Evolutionary conservation across 73 alveolate species (phyloP).

Genomic region (Paramecium caudatum): DNA sequence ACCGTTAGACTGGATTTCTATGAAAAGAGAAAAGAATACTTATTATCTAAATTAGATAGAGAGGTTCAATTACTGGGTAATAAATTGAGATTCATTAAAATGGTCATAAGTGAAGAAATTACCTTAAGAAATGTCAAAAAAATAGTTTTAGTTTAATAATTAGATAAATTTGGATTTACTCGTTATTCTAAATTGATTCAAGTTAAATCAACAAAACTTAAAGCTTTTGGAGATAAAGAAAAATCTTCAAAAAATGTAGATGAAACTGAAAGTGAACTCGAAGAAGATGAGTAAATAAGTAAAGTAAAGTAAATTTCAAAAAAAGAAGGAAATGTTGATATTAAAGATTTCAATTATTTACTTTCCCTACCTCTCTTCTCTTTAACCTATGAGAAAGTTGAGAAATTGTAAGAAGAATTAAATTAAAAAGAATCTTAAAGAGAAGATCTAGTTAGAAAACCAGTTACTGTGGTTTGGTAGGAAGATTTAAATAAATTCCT

Average conservation of each 20-base stretch:
- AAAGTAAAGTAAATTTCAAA: slow-evolving; percentile 59
- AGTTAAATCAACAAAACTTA: slow-evolving; percentile 49
- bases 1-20: slow-evolving; percentile 90
- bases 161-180: slow-evolving; percentile 76
- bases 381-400: slow-evolving; percentile 87
- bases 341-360: slow-evolving; percentile 92
- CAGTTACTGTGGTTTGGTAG: slow-evolving; percentile 81
- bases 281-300: slow-evolving; percentile 74
- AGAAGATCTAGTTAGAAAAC: slow-evolving; percentile 73
- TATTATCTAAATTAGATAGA: slow-evolving; percentile 93
- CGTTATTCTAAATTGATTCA: slow-evolving; percentile 27
- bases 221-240: slow-evolving; percentile 57
- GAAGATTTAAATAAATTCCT: slow-evolving; percentile 86
- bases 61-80: slow-evolving; percentile 94
- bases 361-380: slow-evolving; percentile 86
- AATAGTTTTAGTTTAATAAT: slow-evolving; percentile 69
- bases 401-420: slow-evolving; percentile 80
- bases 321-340: slow-evolving; percentile 75
- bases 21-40: slow-evolving; percentile 95
- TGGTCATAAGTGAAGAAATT: slow-evolving; percentile 90
- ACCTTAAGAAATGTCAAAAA: slow-evolving; percentile 85
- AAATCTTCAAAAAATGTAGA: slow-evolving; percentile 30
- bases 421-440: slow-evolving; percentile 80
- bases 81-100: slow-evolving; percentile 94
- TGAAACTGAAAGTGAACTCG: slow-evolving; percentile 71